phyloP scores from a whole-genome alignment of 495 filamentous ascomycete genomes.

The Tirmania nivea region DNA sequence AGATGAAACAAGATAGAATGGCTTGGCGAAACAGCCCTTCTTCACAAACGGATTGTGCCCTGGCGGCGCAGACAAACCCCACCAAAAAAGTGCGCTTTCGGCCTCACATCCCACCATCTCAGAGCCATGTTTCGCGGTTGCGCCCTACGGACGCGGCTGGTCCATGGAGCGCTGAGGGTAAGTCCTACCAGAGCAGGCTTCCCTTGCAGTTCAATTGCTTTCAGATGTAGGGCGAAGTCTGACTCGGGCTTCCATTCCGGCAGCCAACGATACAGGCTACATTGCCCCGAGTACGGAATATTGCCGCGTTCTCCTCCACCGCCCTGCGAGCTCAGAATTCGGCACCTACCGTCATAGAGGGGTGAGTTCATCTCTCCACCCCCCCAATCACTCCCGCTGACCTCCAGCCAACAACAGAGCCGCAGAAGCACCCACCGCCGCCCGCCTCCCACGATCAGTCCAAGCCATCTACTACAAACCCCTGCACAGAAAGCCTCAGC shows the following conservation, averaged over 20 bases:
- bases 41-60: too few relatives aligned
- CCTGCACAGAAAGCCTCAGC: constrained; percentile 46
- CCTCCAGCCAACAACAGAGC: background rate
- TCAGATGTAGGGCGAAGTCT: too few relatives aligned
- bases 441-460: constrained; percentile 23
- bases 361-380: background rate
- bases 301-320: background rate
- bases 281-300: background rate
- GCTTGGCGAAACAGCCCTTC: too few relatives aligned
- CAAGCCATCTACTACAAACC: constrained; percentile 74
- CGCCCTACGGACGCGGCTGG: background rate
- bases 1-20: too few relatives aligned
- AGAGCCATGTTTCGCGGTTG: background rate
- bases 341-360: background rate
- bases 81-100: too few relatives aligned
- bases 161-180: background rate
- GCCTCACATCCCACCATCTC: background rate
- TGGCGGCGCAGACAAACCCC: too few relatives aligned
- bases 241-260: too few relatives aligned
- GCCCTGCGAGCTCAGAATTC: background rate
- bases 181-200: background rate
- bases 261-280: background rate
- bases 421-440: background rate
- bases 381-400: background rate
- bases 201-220: too few relatives aligned